These are phyloP conservation scores for Psophocarpus tetragonolobus DNA, from an alignment of 306 rosid genomes.

Conservation along the genomic window DNA sequence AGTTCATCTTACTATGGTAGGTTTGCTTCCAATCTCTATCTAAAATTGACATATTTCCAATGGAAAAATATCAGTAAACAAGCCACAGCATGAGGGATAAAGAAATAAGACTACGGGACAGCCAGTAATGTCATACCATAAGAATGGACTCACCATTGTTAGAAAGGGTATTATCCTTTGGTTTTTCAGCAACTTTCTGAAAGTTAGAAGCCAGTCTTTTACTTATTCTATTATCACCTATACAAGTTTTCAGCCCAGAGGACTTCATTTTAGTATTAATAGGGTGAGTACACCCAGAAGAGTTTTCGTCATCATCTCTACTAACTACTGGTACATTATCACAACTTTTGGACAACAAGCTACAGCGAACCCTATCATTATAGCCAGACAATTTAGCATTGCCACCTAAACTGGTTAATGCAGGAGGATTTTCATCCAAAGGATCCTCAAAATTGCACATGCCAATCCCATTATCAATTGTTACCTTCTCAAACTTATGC, in stretches of 20 bases:
- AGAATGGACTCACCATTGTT: slow-evolving; percentile 51
- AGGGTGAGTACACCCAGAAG: slow-evolving; percentile 69
- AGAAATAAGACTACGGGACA: not conserved
- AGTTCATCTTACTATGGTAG: slow-evolving; percentile 53
- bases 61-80: slow-evolving; percentile 4
- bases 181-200: slow-evolving; percentile 56
- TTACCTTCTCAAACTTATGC: slow-evolving; percentile 42
- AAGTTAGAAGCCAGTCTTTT: slow-evolving; percentile 65
- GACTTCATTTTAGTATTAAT: slow-evolving; percentile 44
- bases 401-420: slow-evolving; percentile 51
- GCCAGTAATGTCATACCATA: slow-evolving; percentile 1
- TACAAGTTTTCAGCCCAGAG: slow-evolving; percentile 42
- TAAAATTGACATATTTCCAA: slow-evolving; percentile 36
- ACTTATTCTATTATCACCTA: slow-evolving; percentile 57
- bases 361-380: slow-evolving; percentile 43
- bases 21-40: slow-evolving; percentile 54
- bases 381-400: slow-evolving; percentile 48
- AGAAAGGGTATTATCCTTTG: slow-evolving; percentile 43
- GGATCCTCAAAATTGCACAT: slow-evolving; percentile 51
- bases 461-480: slow-evolving; percentile 38
- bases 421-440: slow-evolving; percentile 50
- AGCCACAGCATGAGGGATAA: not conserved
- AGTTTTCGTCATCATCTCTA: slow-evolving; percentile 94
- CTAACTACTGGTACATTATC: slow-evolving; percentile 62
- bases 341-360: slow-evolving; percentile 49